Percentiles rank a stretch among this genome's conserved stretches.
These are phyloP conservation scores for Collybia sordida DNA, from an alignment of 768 basidiomycete species.

Conservation along the genomic window DNA sequence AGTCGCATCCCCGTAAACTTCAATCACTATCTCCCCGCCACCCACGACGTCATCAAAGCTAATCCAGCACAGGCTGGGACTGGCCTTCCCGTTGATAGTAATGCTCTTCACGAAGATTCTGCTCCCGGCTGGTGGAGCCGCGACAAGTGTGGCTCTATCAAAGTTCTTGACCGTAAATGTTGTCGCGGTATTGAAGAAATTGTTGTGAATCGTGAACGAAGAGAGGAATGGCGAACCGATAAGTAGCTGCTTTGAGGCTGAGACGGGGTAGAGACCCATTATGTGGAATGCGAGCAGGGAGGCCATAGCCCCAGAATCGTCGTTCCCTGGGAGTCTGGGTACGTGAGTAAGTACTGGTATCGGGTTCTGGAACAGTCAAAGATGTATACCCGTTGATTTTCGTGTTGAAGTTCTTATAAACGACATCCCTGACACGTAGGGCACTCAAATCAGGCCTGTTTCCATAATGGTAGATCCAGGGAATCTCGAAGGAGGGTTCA, in stretches of 20 bases:
- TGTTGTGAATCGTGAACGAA: slow-evolving; percentile 40
- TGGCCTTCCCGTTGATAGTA: slow-evolving; percentile 37
- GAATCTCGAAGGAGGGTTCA: slow-evolving; percentile 47
- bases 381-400: slow-evolving; percentile 39
- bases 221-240: slow-evolving; percentile 49
- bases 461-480: slow-evolving; percentile 51
- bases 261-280: slow-evolving; percentile 50
- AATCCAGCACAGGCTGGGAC: slow-evolving; percentile 42
- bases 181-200: slow-evolving; percentile 36
- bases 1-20: slow-evolving; percentile 37
- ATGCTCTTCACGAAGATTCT: slow-evolving; percentile 43
- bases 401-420: slow-evolving; percentile 46
- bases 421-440: slow-evolving; percentile 40
- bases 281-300: slow-evolving; percentile 48
- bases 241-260: slow-evolving; percentile 44
- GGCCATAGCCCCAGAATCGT: slow-evolving; percentile 55
- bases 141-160: slow-evolving; percentile 32
- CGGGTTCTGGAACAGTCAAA: background rate
- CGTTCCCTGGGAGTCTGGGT: slow-evolving; percentile 48
- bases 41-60: slow-evolving; percentile 42
- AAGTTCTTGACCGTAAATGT: slow-evolving; percentile 41
- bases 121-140: slow-evolving; percentile 38
- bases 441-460: slow-evolving; percentile 49
- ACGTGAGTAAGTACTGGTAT: background rate
- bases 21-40: slow-evolving; percentile 43